Conservation (phyloP, 2,329 filamentous ascomycete species). For the Calcarisporium arbuscula region DNA sequence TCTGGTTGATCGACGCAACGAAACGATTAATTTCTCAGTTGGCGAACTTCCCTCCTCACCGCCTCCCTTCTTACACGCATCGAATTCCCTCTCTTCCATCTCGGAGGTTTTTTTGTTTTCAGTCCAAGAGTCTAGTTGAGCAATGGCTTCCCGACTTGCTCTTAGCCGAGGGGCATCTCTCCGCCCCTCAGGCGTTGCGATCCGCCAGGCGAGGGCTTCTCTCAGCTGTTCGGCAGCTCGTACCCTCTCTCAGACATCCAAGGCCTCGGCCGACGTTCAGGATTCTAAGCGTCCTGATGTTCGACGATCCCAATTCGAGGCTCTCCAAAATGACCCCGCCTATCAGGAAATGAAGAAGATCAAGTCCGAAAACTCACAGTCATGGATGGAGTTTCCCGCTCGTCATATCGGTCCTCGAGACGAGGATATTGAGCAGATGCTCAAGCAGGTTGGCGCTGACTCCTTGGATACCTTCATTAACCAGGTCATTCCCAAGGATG, state of each 20-base stretch:
- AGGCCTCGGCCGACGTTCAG: conserved; percentile 6
- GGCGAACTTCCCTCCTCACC: too few species aligned
- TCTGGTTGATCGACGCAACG: too few species aligned
- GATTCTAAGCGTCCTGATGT: conserved; percentile 4
- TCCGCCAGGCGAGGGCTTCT: conserved; percentile 8
- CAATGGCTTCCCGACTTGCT: conserved; percentile 21
- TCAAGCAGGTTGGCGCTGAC: conserved; percentile 63
- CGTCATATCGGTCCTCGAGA: conserved; percentile 83
- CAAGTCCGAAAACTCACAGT: conserved; percentile 12
- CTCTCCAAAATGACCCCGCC: conserved; percentile 14
- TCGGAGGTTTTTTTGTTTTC: too few species aligned
- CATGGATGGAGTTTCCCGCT: conserved; percentile 52
- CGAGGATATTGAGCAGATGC: conserved; percentile 67
- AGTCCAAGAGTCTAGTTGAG: conserved; percentile 1
- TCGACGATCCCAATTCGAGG: conserved; percentile 9
- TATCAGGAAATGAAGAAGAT: conserved; percentile 17
- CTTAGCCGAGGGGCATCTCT: conserved; percentile 16
- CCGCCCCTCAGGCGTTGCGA: conserved; percentile 11
- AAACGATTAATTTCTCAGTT: too few species aligned
- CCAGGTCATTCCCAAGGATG: conserved; percentile 75
- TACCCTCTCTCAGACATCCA: conserved; percentile 12
- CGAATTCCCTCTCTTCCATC: too few species aligned
- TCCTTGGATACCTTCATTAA: conserved; percentile 76
- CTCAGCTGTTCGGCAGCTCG: conserved; percentile 6
- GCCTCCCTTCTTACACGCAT: too few species aligned